Percentiles rank a stretch among this genome's conserved stretches.
Conservation (phyloP, 768 basidiomycete genomes). For the Lactarius quietus region DNA sequence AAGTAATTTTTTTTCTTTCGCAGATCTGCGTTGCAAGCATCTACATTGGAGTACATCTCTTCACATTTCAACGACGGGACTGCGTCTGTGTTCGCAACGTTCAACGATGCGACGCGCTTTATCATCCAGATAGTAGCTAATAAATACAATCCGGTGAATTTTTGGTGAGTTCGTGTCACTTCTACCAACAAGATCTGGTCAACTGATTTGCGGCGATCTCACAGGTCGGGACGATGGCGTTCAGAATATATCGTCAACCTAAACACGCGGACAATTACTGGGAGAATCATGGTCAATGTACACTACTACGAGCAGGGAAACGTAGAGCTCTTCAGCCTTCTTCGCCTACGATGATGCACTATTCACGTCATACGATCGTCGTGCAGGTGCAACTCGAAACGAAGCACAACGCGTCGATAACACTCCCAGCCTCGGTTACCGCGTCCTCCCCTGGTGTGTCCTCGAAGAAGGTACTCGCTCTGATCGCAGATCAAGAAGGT, state of each 20-base stretch:
- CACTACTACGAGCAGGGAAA: constrained; percentile 99
- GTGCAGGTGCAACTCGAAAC: constrained; percentile 86
- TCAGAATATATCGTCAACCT: constrained; percentile 79
- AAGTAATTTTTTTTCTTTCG: constrained; percentile 8
- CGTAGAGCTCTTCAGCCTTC: constrained; percentile 41
- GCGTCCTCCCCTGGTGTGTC: constrained; percentile 49
- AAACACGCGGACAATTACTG: constrained; percentile 56
- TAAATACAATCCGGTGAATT: constrained; percentile 92
- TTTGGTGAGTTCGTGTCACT: constrained; percentile 56
- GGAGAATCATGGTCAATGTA: constrained; percentile 75
- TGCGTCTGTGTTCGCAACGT: constrained; percentile 61
- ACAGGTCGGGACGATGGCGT: constrained; percentile 93
- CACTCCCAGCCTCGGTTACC: constrained; percentile 55
- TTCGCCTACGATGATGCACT: not conserved
- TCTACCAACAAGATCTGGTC: not conserved
- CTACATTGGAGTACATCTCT: constrained; percentile 62
- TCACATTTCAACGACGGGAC: constrained; percentile 86
- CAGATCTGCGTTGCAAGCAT: constrained; percentile 68
- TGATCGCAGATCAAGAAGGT: constrained; percentile 77
- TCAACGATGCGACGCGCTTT: constrained; percentile 45
- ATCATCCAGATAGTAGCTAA: constrained; percentile 87
- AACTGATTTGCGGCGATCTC: not conserved
- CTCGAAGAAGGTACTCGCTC: constrained; percentile 70
- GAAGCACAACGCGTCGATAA: constrained; percentile 60
- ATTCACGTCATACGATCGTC: not conserved